Percentiles rank a stretch among this genome's conserved stretches.
These are phyloP conservation scores for Viridothelium virens DNA, from an alignment of 495 filamentous ascomycete genomes.

Conservation along the genomic window DNA sequence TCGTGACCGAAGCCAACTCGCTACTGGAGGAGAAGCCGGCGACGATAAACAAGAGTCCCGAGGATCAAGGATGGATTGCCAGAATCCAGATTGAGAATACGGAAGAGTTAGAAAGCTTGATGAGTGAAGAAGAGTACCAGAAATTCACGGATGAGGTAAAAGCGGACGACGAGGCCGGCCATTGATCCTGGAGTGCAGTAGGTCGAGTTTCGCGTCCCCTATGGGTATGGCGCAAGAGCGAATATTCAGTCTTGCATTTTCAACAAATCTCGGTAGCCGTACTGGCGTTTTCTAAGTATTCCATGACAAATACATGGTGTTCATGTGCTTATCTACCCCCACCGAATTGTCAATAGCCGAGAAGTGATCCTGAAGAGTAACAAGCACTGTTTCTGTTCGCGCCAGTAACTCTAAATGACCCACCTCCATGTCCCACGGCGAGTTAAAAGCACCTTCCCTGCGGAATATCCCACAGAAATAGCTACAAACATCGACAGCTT, in stretches of 20 bases:
- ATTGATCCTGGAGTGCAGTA: not conserved
- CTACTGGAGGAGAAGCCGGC: conserved; percentile 74
- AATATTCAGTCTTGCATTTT: not conserved
- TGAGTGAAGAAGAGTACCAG: conserved; percentile 67
- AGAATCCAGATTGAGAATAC: conserved; percentile 67
- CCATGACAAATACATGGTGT: no score
- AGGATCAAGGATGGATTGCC: conserved; percentile 86
- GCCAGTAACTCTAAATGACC: no score
- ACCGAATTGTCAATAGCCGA: no score
- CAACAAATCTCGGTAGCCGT: not conserved
- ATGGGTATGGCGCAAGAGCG: no score
- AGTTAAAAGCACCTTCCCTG: no score
- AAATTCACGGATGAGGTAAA: conserved; percentile 52
- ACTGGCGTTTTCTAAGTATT: no score
- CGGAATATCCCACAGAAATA: no score
- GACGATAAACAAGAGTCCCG: conserved; percentile 75
- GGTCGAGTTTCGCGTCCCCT: not conserved
- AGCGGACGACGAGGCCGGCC: not conserved
- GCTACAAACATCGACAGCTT: no score
- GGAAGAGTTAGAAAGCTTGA: conserved; percentile 63
- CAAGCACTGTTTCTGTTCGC: no score
- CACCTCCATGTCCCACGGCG: no score
- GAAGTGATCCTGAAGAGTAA: no score
- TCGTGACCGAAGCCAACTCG: conserved; percentile 61
- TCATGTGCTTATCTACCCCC: no score